Base-by-base conservation (phyloP, 169 alveolate genomes). In the Eimeria zaria region DNA sequence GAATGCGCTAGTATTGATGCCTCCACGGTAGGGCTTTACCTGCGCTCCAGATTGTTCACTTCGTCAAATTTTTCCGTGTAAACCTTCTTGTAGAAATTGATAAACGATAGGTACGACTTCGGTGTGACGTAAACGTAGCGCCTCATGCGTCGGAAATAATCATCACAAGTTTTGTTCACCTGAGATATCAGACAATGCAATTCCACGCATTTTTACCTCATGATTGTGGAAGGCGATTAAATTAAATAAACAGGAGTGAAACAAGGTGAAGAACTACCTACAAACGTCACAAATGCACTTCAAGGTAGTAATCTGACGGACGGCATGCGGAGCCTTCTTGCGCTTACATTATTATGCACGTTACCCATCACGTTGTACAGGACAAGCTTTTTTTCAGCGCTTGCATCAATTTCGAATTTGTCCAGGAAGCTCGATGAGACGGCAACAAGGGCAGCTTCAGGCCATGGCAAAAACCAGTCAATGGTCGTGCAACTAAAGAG, bases 391-490 rank as follows among this genome's bases (percentile, higher is more conserved):
- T 98, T 97, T 91, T 98, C 98, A 48, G 98, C 90, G 60, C 98
- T 96, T 55, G 98, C 97, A 95, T 99, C 99, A 62, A 98, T 95
- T 94, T 97, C 97, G 98, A 98, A 98, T 95, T 96, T 96, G 95
- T 98, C 85, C 96, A 99, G 93, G 98, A 99, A 98, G 83, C 99
- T 98, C 87, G 98, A 97, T 91, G 99, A 97, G 81, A 99, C 99
- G 44, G 99, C 98, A 36, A 99, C 99, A 55, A 99, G 98, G 48
- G 99, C 99, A 87, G 99, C 99, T 97, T 99, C 99, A 55, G 99
- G 99, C 99, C 99, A 99, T 55, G 99, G 99, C 97, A 99, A 97
- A 98, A 98, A 98, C 99, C 99, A 99, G 95, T 99, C 99, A 95
- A 99, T 99, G 71, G 99, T 98, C 95, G 99, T 99, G 89, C 98